A percentile compares a stretch with the other conserved stretches of the same genome.
Evolutionary conservation across 306 rosid species (phyloP).

Genomic region (Trifolium dubium): DNA sequence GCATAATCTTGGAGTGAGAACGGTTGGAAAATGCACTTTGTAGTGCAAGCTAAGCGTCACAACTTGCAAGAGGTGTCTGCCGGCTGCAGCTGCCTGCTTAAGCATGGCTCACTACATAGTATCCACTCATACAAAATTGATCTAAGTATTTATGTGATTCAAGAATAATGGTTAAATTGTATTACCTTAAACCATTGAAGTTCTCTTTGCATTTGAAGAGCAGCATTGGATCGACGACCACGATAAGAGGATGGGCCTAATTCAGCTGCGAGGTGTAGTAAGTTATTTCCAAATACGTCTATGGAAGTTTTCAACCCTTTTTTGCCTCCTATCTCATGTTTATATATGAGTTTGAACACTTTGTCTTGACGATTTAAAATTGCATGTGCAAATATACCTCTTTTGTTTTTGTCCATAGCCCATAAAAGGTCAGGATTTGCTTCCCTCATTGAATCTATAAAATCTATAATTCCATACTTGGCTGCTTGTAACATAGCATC

Average conservation of each 20-base stretch:
- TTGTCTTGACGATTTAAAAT: slow-evolving; percentile 2
- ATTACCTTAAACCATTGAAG: not conserved
- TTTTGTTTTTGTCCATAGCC: not conserved
- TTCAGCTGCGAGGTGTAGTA: slow-evolving; percentile 1
- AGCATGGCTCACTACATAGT: too few species aligned
- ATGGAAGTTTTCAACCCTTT: not conserved
- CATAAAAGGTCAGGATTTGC: not conserved
- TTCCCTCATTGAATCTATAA: not conserved
- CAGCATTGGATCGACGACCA: not conserved
- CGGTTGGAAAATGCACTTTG: too few species aligned
- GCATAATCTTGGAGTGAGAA: too few species aligned
- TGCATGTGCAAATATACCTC: not conserved
- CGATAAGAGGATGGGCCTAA: not conserved
- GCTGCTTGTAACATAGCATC: slow-evolving; percentile 30
- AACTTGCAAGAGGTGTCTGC: too few species aligned
- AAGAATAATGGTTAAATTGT: not conserved
- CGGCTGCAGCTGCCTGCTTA: too few species aligned
- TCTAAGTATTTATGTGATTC: too few species aligned
- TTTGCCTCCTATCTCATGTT: not conserved
- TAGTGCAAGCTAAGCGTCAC: too few species aligned
- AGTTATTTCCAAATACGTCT: not conserved
- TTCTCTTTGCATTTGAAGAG: slow-evolving; percentile 2
- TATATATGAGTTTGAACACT: not conserved
- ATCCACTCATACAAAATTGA: too few species aligned
- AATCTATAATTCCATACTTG: slow-evolving; percentile 1